phyloP scores from a whole-genome alignment of 179 eudicot species.

The Silene vulgaris region DNA sequence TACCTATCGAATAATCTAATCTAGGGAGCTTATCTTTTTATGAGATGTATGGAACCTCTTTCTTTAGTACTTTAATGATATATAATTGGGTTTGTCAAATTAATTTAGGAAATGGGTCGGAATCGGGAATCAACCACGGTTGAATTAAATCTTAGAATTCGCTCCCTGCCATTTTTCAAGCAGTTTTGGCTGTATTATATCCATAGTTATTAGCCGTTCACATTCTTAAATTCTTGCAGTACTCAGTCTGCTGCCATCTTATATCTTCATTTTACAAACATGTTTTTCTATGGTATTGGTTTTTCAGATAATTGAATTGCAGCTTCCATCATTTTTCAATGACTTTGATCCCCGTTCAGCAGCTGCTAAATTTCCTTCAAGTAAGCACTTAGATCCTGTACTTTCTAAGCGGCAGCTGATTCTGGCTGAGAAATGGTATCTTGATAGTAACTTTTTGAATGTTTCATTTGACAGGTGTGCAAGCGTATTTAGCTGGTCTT shows the following conservation, averaged over 20 bases:
- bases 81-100: background rate
- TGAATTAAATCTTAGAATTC: background rate
- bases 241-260: background rate
- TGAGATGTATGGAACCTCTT: background rate
- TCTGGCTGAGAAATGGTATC: slow-evolving; percentile 5
- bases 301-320: slow-evolving; percentile 75
- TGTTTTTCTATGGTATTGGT: background rate
- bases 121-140: background rate
- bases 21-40: background rate
- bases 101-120: background rate
- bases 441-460: background rate
- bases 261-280: background rate
- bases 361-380: slow-evolving; percentile 89
- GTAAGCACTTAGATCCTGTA: slow-evolving; percentile 33
- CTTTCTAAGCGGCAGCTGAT: slow-evolving; percentile 8
- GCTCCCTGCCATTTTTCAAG: background rate
- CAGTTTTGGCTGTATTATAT: background rate
- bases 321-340: slow-evolving; percentile 84
- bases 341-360: slow-evolving; percentile 89
- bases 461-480: slow-evolving; percentile 56
- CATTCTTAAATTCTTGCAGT: background rate
- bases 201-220: background rate
- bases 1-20: background rate
- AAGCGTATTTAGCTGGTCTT: slow-evolving; percentile 95
- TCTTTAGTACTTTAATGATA: background rate